Conservation (phyloP, 495 filamentous ascomycete species). For the Penicillium subrubescens region DNA sequence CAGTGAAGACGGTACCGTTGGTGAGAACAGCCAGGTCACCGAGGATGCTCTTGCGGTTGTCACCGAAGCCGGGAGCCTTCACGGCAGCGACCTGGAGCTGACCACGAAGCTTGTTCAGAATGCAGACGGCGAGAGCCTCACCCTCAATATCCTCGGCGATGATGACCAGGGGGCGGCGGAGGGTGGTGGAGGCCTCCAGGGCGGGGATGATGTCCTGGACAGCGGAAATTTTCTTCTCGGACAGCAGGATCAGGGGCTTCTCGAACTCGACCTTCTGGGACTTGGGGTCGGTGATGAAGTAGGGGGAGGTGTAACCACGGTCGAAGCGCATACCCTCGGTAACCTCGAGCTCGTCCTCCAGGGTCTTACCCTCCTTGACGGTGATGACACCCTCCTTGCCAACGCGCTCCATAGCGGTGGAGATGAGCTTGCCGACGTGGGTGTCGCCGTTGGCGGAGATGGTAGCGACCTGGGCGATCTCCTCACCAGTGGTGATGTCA, state of each 20-base stretch:
- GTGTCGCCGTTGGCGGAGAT: conserved; percentile 96
- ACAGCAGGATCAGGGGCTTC: conserved; percentile 97
- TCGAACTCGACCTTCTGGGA: conserved; percentile 98
- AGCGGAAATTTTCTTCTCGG: conserved; percentile 99
- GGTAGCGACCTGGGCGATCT: conserved; percentile 97
- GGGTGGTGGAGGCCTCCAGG: conserved; percentile 92
- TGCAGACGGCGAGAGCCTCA: conserved; percentile 97
- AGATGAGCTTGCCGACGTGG: conserved; percentile 94
- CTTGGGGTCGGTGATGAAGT: conserved; percentile 99
- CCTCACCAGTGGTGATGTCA: conserved; percentile 94
- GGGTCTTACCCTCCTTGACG: conserved; percentile 98
- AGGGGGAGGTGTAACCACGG: conserved; percentile 95
- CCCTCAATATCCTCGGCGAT: conserved; percentile 99
- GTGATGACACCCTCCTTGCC: conserved; percentile 99
- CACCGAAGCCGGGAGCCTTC: conserved; percentile 98
- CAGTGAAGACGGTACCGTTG: conserved; percentile 95
- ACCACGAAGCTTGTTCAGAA: conserved; percentile 99
- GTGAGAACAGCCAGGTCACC: conserved; percentile 94
- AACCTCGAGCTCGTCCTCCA: conserved; percentile 95
- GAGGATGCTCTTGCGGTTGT: conserved; percentile 99
- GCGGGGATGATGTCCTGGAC: conserved; percentile 98
- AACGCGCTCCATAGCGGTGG: conserved; percentile 98
- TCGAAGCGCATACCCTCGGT: conserved; percentile 99
- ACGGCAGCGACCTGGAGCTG: conserved; percentile 98
- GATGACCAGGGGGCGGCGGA: conserved; percentile 94